Conservation (phyloP, 805 yeast genomes). For the Komagataella pseudopastoris region DNA sequence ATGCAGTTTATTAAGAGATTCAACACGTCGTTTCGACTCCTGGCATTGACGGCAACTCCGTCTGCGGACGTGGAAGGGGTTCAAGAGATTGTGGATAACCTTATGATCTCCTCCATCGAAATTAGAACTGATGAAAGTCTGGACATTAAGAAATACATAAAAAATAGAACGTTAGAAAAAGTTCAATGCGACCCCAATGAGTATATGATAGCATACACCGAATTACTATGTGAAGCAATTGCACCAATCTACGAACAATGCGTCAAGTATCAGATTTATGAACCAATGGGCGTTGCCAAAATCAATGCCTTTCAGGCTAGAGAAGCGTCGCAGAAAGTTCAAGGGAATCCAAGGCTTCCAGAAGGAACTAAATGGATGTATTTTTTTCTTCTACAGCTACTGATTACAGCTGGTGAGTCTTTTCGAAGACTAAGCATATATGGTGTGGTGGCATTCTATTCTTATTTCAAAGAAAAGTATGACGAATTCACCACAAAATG, state of each 20-base stretch:
- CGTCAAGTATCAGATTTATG: slow-evolving; percentile 47
- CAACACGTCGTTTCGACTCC: slow-evolving; percentile 53
- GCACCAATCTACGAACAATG: slow-evolving; percentile 54
- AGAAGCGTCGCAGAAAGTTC: slow-evolving; percentile 49
- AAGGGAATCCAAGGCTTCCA: slow-evolving; percentile 36
- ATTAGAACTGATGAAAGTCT: slow-evolving; percentile 74
- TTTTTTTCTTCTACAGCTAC: slow-evolving; percentile 42
- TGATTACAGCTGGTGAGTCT: slow-evolving; percentile 65
- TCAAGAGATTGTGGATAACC: slow-evolving; percentile 67
- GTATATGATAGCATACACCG: slow-evolving; percentile 44
- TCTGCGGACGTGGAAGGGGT: slow-evolving; percentile 81
- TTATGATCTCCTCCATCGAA: slow-evolving; percentile 66
- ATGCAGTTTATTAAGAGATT: slow-evolving; percentile 50
- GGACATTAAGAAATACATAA: slow-evolving; percentile 74
- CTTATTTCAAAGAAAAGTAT: slow-evolving; percentile 47
- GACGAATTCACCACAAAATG: slow-evolving; percentile 45
- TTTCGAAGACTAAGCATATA: slow-evolving; percentile 60
- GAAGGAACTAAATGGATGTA: slow-evolving; percentile 70
- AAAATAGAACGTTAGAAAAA: slow-evolving; percentile 46
- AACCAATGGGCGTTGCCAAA: slow-evolving; percentile 48
- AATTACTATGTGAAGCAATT: slow-evolving; percentile 47
- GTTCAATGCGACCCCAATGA: slow-evolving; percentile 37
- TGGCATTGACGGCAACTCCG: slow-evolving; percentile 95
- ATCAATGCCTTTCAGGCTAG: slow-evolving; percentile 62
- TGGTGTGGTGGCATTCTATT: slow-evolving; percentile 68